Percentiles rank a stretch among this genome's conserved stretches.
These are phyloP conservation scores for Sapria himalayana DNA, from an alignment of 345 rosid species.

Conservation along the genomic window DNA sequence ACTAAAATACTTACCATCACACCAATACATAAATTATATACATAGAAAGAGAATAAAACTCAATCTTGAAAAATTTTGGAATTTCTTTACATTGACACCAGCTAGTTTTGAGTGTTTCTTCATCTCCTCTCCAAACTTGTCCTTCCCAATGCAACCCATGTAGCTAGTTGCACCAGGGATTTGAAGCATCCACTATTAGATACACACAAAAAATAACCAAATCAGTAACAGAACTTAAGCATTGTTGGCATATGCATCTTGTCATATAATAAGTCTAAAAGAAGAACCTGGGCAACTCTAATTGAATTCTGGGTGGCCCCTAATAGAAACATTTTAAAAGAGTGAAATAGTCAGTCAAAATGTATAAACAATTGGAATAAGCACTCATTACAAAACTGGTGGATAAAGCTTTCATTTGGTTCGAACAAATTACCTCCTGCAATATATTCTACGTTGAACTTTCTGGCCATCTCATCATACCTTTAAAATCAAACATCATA, in stretches of 20 bases:
- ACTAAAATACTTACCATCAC: too few relatives aligned
- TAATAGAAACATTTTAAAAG: slow-evolving; percentile 7
- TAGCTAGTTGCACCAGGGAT: slow-evolving; percentile 68
- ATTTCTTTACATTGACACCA: slow-evolving; percentile 53
- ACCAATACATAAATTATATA: background rate
- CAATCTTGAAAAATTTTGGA: background rate
- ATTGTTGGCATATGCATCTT: background rate
- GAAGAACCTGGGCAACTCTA: slow-evolving; percentile 71
- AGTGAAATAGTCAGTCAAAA: too few relatives aligned
- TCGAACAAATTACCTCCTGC: slow-evolving; percentile 61
- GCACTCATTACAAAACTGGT: too few relatives aligned
- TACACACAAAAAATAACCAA: background rate
- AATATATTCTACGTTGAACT: slow-evolving; percentile 31
- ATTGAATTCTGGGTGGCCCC: slow-evolving; percentile 92
- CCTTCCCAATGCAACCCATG: slow-evolving; percentile 91
- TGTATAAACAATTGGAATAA: too few relatives aligned
- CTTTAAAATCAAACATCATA: slow-evolving; percentile 12
- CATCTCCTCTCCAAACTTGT: slow-evolving; percentile 92
- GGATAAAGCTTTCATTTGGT: too few relatives aligned
- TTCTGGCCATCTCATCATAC: slow-evolving; percentile 35
- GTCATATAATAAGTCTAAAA: background rate
- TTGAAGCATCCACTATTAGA: slow-evolving; percentile 90
- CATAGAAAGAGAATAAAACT: background rate
- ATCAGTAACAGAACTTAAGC: background rate
- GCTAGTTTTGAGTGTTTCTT: slow-evolving; percentile 47